A percentile compares a stretch with the other conserved stretches of the same genome.
phyloP scores from a whole-genome alignment of 345 rosid genomes.

The Noccaea bulbosa region DNA sequence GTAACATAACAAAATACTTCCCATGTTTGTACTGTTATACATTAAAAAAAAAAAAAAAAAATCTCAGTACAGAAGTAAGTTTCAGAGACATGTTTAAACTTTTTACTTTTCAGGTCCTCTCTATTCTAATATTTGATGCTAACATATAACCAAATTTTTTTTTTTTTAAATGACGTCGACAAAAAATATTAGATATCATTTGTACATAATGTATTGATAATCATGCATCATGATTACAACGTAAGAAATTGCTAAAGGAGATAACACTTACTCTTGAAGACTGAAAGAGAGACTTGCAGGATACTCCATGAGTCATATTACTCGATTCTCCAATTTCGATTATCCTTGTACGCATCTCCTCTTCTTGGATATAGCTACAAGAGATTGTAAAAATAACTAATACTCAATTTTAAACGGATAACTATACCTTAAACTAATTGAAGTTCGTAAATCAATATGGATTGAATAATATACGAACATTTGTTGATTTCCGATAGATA shows the following conservation, averaged over 20 bases:
- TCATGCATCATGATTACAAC: not conserved
- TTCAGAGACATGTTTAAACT: too few relatives aligned
- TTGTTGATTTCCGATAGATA: not conserved
- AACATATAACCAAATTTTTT: too few relatives aligned
- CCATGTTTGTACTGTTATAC: too few relatives aligned
- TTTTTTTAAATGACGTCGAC: too few relatives aligned
- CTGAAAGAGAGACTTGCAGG: constrained; percentile 23
- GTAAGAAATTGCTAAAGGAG: not conserved
- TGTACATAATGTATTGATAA: not conserved
- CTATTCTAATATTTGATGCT: too few relatives aligned
- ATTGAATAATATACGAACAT: not conserved
- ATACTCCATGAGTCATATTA: not conserved
- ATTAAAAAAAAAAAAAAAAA: too few relatives aligned
- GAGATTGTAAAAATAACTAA: not conserved
- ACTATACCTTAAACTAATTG: not conserved
- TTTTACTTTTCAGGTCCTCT: too few relatives aligned
- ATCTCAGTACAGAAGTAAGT: too few relatives aligned
- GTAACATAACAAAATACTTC: too few relatives aligned
- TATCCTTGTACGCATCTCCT: not conserved
- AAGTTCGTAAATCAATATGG: not conserved
- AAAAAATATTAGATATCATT: too few relatives aligned
- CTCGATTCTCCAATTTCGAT: not conserved
- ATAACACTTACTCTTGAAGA: constrained; percentile 16
- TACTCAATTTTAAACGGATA: not conserved
- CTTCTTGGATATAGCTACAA: constrained; percentile 8